phyloP scores from a whole-genome alignment of 2,329 filamentous ascomycete species.

The Dothistroma pini region DNA sequence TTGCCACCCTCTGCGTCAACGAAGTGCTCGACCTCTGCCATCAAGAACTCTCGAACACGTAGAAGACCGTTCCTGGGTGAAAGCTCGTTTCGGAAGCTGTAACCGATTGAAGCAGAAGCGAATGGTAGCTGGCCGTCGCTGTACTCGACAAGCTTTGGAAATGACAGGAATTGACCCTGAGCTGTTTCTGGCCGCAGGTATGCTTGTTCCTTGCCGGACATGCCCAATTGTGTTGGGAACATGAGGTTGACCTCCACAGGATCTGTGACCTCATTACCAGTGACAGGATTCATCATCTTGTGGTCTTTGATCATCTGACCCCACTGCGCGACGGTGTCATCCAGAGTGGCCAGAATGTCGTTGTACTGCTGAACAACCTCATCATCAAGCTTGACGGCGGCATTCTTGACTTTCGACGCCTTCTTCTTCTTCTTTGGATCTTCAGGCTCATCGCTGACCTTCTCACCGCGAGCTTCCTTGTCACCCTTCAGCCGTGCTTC shows the following conservation, averaged over 20 bases:
- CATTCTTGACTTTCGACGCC: conserved; percentile 66
- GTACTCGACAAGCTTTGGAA: conserved; percentile 92
- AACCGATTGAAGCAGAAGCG: conserved; percentile 93
- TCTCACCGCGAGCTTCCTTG: conserved; percentile 85
- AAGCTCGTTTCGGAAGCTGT: conserved; percentile 98
- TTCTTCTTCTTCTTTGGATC: conserved; percentile 82
- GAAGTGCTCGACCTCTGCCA: conserved; percentile 99
- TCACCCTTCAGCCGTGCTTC: conserved; percentile 83
- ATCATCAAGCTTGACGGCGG: conserved; percentile 75
- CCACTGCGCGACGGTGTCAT: conserved; percentile 85
- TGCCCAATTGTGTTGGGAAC: conserved; percentile 95
- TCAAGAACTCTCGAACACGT: conserved; percentile 93
- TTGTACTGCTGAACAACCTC: conserved; percentile 84
- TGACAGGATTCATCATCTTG: conserved; percentile 83
- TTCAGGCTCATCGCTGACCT: conserved; percentile 70
- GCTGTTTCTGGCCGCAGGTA: conserved; percentile 93
- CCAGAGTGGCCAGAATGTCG: conserved; percentile 84
- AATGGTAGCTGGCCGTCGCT: conserved; percentile 96
- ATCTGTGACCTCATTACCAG: conserved; percentile 69
- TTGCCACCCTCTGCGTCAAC: conserved; percentile 94
- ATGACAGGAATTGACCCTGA: conserved; percentile 97
- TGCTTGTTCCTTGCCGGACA: conserved; percentile 79
- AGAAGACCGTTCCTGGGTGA: conserved; percentile 87
- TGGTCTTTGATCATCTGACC: conserved; percentile 86
- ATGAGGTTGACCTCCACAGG: conserved; percentile 97